Percentiles rank a stretch among this genome's conserved stretches.
These are phyloP conservation scores for Porodaedalea pini DNA, from an alignment of 1,284 basidiomycete genomes.

Conservation along the genomic window DNA sequence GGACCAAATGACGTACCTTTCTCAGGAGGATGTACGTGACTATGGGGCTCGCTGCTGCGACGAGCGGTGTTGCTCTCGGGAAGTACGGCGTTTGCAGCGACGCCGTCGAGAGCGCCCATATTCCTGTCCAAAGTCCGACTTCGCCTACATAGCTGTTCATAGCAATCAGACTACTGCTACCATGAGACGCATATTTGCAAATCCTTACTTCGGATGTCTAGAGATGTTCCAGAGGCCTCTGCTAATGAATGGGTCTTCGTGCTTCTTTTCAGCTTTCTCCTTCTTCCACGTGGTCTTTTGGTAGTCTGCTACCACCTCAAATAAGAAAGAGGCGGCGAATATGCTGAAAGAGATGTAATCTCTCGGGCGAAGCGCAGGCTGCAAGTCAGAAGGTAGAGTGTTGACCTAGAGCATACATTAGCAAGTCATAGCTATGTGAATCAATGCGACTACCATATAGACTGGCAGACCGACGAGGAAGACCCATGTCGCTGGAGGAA, in stretches of 20 bases:
- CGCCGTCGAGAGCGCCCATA: conserved; percentile 57
- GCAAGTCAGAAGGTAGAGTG: conserved; percentile 50
- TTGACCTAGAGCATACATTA: conserved; percentile 43
- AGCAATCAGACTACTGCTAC: not conserved
- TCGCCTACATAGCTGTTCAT: conserved; percentile 69
- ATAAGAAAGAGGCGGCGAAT: conserved; percentile 55
- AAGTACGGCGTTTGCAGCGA: conserved; percentile 47
- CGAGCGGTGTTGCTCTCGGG: conserved; percentile 41
- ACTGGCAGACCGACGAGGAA: conserved; percentile 66
- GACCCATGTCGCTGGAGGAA: conserved; percentile 59
- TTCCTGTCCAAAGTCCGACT: conserved; percentile 69
- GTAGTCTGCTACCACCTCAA: conserved; percentile 64
- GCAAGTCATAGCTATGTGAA: not conserved
- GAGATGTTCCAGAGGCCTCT: conserved; percentile 69
- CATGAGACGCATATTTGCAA: not conserved
- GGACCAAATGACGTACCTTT: conserved; percentile 37
- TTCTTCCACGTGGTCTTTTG: conserved; percentile 71
- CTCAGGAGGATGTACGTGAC: conserved; percentile 61
- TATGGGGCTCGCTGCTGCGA: conserved; percentile 59
- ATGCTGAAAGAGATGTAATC: conserved; percentile 60
- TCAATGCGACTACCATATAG: conserved; percentile 42
- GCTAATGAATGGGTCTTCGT: conserved; percentile 73
- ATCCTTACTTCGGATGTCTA: conserved; percentile 73
- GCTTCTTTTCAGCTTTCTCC: conserved; percentile 61
- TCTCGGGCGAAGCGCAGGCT: conserved; percentile 53